These are phyloP conservation scores for Sporothrix inflata DNA, from an alignment of 2,329 filamentous ascomycete genomes.

Conservation along the genomic window DNA sequence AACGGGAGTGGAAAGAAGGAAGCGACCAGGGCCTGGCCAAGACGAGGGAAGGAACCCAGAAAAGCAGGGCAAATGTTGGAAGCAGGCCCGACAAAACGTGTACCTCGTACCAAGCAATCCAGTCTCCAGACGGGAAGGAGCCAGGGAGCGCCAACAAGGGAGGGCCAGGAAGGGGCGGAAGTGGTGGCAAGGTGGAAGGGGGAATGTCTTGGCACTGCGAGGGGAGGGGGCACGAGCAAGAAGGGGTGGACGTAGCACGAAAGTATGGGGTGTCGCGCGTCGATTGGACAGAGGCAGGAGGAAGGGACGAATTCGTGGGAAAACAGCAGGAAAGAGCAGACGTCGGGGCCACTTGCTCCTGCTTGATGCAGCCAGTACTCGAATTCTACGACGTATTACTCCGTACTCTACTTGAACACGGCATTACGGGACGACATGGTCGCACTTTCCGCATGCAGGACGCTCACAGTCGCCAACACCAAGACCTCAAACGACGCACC, in stretches of 20 bases:
- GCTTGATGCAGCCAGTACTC: background rate
- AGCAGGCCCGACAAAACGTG: background rate
- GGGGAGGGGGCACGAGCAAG: background rate
- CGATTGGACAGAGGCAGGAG: background rate
- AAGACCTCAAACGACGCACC: background rate
- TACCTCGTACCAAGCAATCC: background rate
- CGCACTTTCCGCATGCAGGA: background rate
- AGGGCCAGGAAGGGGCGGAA: constrained; percentile 1
- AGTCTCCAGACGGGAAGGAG: constrained; percentile 8
- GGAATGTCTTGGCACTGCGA: background rate
- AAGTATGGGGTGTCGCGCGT: background rate
- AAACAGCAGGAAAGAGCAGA: background rate
- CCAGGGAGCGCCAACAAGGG: constrained; percentile 7
- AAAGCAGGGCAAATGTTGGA: constrained; percentile 19
- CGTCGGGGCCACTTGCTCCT: background rate
- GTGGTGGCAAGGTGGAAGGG: too few species aligned
- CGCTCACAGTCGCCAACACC: background rate
- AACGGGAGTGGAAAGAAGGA: background rate
- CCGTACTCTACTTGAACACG: background rate
- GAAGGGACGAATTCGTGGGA: background rate
- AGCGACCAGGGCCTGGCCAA: constrained; percentile 17
- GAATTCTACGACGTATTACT: background rate
- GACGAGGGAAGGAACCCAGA: background rate
- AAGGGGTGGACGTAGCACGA: background rate
- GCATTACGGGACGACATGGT: background rate